These are phyloP conservation scores for Hawksworthiomyces lignivorus DNA, from an alignment of 2,329 filamentous ascomycete species.

Conservation along the genomic window DNA sequence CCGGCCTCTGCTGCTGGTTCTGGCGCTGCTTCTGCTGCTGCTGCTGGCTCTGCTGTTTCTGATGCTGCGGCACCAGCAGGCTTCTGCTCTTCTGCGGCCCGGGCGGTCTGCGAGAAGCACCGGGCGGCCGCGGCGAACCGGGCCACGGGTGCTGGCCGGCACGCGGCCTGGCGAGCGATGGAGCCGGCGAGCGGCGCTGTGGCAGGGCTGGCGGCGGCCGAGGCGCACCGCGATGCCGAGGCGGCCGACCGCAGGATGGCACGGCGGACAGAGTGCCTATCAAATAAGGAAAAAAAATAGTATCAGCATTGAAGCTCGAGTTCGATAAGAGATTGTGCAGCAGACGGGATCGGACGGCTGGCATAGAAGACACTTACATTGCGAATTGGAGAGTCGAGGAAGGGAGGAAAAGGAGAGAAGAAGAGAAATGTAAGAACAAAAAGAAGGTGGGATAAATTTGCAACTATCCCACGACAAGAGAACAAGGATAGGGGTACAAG, in stretches of 20 bases:
- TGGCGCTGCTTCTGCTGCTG: neutral
- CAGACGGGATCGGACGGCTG: no score
- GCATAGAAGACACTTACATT: constrained; percentile 1
- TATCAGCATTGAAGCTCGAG: neutral
- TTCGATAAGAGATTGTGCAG: no score
- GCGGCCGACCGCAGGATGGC: constrained; percentile 24
- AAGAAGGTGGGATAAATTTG: no score
- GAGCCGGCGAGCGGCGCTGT: constrained; percentile 17
- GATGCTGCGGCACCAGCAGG: neutral
- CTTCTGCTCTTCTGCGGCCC: constrained; percentile 14
- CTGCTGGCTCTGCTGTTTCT: neutral
- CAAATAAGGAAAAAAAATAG: neutral
- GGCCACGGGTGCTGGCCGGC: constrained; percentile 8
- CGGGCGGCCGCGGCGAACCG: constrained; percentile 16
- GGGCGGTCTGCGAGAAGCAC: constrained; percentile 24
- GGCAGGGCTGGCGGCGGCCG: constrained; percentile 19
- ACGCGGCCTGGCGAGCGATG: constrained; percentile 16
- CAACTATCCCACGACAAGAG: no score
- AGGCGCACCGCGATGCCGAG: constrained; percentile 21
- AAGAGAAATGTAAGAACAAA: neutral
- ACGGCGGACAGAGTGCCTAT: constrained; percentile 28
- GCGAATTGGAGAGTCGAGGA: neutral
- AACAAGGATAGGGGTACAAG: no score
- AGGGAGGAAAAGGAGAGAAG: neutral
- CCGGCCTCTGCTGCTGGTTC: neutral